phyloP scores from a whole-genome alignment of 768 basidiomycete species.

The Pisolithus orientalis region DNA sequence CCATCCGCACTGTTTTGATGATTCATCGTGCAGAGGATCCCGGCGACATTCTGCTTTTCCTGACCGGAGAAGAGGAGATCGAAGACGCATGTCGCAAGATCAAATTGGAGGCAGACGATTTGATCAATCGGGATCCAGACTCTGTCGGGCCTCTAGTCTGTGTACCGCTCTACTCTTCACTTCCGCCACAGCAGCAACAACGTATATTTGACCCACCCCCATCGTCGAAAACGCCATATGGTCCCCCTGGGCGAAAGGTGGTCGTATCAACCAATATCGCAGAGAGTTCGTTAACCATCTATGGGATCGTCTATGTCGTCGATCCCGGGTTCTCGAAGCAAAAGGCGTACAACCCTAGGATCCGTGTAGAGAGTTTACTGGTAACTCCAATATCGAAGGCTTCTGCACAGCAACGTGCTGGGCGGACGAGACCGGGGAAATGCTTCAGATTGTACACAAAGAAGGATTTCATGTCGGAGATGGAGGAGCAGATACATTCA shows the following conservation, averaged over 20 bases:
- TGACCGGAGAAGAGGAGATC: slow-evolving; percentile 98
- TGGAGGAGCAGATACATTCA: slow-evolving; percentile 96
- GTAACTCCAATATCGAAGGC: slow-evolving; percentile 97
- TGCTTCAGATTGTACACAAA: slow-evolving; percentile 97
- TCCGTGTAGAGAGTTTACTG: slow-evolving; percentile 88
- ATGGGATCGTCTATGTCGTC: slow-evolving; percentile 99
- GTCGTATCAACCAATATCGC: slow-evolving; percentile 97
- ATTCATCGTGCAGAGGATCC: slow-evolving; percentile 94
- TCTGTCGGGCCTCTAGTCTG: slow-evolving; percentile 83
- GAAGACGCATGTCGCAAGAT: slow-evolving; percentile 95
- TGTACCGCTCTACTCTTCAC: slow-evolving; percentile 90
- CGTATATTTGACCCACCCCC: slow-evolving; percentile 93
- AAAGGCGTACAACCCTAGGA: slow-evolving; percentile 96
- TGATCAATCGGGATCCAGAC: slow-evolving; percentile 61
- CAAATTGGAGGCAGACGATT: slow-evolving; percentile 82
- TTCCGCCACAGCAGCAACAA: slow-evolving; percentile 93
- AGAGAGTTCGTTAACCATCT: slow-evolving; percentile 95
- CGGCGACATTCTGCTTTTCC: slow-evolving; percentile 89
- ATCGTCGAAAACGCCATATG: slow-evolving; percentile 46
- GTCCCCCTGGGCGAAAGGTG: slow-evolving; percentile 87
- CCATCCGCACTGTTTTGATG: slow-evolving; percentile 93
- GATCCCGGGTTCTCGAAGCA: slow-evolving; percentile 98
- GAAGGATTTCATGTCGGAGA: slow-evolving; percentile 91
- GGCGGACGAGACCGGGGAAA: slow-evolving; percentile 93
- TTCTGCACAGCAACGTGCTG: slow-evolving; percentile 92